phyloP scores from a whole-genome alignment of 495 filamentous ascomycete species.

The Saxophila tyrrhenica region DNA sequence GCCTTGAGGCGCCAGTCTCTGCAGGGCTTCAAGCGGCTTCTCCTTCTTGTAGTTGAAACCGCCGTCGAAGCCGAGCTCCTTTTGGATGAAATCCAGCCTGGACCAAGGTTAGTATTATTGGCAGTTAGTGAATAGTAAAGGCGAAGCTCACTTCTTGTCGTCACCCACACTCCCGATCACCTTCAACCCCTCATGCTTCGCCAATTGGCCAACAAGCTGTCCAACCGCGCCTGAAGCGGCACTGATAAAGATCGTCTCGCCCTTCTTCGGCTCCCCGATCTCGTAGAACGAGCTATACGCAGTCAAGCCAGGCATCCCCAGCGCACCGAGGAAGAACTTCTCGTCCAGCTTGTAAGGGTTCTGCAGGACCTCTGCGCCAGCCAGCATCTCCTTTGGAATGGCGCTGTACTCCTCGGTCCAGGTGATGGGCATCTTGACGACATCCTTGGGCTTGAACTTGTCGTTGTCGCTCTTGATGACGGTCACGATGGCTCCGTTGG shows the following conservation, averaged over 20 bases:
- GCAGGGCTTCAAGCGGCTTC: constrained; percentile 55
- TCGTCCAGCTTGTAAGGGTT: constrained; percentile 55
- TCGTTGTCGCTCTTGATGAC: constrained; percentile 28
- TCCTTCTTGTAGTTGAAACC: constrained; percentile 59
- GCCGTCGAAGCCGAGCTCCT: constrained; percentile 41
- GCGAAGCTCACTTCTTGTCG: constrained; percentile 37
- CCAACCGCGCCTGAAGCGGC: constrained; percentile 78
- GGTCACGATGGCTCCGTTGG: constrained; percentile 26
- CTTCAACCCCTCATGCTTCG: constrained; percentile 74
- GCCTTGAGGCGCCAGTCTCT: constrained; percentile 65
- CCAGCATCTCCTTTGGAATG: constrained; percentile 13
- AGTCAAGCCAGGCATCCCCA: constrained; percentile 83
- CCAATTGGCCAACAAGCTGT: constrained; percentile 71
- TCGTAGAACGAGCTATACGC: constrained; percentile 71
- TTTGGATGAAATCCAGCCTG: constrained; percentile 34
- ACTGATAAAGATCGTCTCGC: constrained; percentile 79
- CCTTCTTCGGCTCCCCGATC: constrained; percentile 76
- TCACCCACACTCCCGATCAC: constrained; percentile 63
- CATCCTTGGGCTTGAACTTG: constrained; percentile 28
- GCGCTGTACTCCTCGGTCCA: constrained; percentile 29
- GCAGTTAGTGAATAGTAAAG: not conserved
- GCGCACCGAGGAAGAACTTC: constrained; percentile 54
- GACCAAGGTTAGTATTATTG: not conserved
- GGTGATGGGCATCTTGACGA: constrained; percentile 11
- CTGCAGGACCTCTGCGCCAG: constrained; percentile 14